These are phyloP conservation scores for Akanthomyces muscarius DNA, from an alignment of 2,329 filamentous ascomycete genomes.

Conservation along the genomic window DNA sequence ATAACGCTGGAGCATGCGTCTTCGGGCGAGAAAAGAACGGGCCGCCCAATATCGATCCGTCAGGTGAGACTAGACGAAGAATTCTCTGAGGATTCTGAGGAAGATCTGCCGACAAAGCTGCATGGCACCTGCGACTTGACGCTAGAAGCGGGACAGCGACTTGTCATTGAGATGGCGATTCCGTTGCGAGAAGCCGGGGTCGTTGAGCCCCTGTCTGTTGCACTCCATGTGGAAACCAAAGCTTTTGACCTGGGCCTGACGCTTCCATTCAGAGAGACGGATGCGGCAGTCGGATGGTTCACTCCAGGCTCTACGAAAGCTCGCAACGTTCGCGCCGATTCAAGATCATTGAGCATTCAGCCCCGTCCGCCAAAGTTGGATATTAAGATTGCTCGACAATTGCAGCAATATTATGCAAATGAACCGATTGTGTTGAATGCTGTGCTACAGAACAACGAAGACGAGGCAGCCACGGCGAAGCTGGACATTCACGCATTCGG, in stretches of 20 bases:
- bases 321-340: conserved; percentile 44
- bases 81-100: conserved; percentile 24
- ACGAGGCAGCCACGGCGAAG: conserved; percentile 68
- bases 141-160: conserved; percentile 62
- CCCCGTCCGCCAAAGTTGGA: conserved; percentile 92
- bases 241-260: conserved; percentile 65
- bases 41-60: conserved; percentile 23
- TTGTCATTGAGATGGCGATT: conserved; percentile 67
- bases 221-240: conserved; percentile 59
- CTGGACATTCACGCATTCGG: conserved; percentile 67
- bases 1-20: conserved; percentile 47
- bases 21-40: conserved; percentile 16
- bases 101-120: conserved; percentile 37
- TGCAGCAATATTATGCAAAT: conserved; percentile 77
- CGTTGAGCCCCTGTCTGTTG: conserved; percentile 61
- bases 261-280: conserved; percentile 47
- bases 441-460: conserved; percentile 76
- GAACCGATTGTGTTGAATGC: conserved; percentile 68
- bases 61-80: conserved; percentile 31
- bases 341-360: conserved; percentile 64
- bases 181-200: conserved; percentile 80
- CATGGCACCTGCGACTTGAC: conserved; percentile 59
- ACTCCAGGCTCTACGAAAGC: conserved; percentile 40
- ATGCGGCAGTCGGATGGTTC: conserved; percentile 48
- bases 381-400: conserved; percentile 59